These are phyloP conservation scores for Antonospora locustae DNA, from an alignment of 371 early-diverging fungal genomes.

Conservation along the genomic window DNA sequence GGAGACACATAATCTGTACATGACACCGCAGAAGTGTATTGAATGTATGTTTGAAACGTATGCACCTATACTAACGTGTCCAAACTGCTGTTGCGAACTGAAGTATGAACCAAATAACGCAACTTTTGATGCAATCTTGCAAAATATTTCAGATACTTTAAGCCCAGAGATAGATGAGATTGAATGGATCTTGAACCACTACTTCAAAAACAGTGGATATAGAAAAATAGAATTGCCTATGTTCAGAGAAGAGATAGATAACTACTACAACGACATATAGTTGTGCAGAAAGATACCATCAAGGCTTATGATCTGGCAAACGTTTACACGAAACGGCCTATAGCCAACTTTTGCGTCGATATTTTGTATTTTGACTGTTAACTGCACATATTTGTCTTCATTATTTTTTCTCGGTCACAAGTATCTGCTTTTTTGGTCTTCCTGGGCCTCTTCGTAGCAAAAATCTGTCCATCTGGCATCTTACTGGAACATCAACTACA, in stretches of 20 bases:
- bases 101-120: conserved; percentile 17
- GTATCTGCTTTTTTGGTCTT: conserved; percentile 41
- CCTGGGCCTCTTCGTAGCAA: conserved; percentile 29
- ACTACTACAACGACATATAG: too few species aligned
- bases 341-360: too few species aligned
- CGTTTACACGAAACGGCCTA: too few species aligned
- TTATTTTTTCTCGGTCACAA: too few species aligned
- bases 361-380: too few species aligned
- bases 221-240: conserved; percentile 29
- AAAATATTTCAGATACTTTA: conserved; percentile 6
- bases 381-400: too few species aligned
- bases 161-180: conserved; percentile 17
- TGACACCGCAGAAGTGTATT: conserved; percentile 14
- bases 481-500: conserved; percentile 1
- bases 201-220: conserved; percentile 16
- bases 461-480: conserved; percentile 20
- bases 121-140: conserved; percentile 41
- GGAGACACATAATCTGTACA: conserved; percentile 24
- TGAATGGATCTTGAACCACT: neutral
- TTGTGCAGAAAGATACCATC: too few species aligned
- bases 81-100: conserved; percentile 23
- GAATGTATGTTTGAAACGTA: conserved; percentile 24
- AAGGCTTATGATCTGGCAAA: too few species aligned
- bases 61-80: conserved; percentile 12
- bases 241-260: too few species aligned